phyloP scores from a whole-genome alignment of 305 asterid genomes.

The Fraxinus velutina region DNA sequence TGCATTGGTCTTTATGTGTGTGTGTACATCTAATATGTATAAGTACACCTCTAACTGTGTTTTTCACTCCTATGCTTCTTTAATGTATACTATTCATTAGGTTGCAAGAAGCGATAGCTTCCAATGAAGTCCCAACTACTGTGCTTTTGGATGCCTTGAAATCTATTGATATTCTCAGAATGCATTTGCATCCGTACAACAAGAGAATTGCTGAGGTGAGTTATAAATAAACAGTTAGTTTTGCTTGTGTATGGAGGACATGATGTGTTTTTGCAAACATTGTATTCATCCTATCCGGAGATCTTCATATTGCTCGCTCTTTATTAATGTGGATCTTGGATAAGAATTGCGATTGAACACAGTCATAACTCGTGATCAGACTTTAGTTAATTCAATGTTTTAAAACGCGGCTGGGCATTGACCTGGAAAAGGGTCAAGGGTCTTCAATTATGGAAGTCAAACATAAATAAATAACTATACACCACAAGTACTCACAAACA shows the following conservation, averaged over 20 bases:
- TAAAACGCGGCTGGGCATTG: not conserved
- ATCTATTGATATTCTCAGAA: conserved; percentile 37
- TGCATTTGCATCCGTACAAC: conserved; percentile 63
- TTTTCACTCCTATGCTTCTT: conserved; percentile 7
- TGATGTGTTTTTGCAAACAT: conserved; percentile 6
- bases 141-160: conserved; percentile 42
- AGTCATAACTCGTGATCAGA: conserved; percentile 13
- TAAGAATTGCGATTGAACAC: not conserved
- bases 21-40: not conserved
- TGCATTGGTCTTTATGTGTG: not conserved
- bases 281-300: not conserved
- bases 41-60: not conserved
- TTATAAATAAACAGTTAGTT: not conserved
- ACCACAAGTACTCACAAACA: not conserved
- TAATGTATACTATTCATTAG: conserved; percentile 35
- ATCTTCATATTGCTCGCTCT: not conserved
- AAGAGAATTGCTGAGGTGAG: conserved; percentile 85
- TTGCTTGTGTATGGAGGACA: not conserved
- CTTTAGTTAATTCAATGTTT: not conserved
- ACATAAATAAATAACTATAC: not conserved
- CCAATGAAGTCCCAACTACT: conserved; percentile 37
- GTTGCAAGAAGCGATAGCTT: conserved; percentile 58
- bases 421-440: not conserved
- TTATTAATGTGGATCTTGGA: not conserved
- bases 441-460: not conserved